These are phyloP conservation scores for Ceratobasidium sp. DNA, from an alignment of 1,284 basidiomycete species.

Conservation along the genomic window DNA sequence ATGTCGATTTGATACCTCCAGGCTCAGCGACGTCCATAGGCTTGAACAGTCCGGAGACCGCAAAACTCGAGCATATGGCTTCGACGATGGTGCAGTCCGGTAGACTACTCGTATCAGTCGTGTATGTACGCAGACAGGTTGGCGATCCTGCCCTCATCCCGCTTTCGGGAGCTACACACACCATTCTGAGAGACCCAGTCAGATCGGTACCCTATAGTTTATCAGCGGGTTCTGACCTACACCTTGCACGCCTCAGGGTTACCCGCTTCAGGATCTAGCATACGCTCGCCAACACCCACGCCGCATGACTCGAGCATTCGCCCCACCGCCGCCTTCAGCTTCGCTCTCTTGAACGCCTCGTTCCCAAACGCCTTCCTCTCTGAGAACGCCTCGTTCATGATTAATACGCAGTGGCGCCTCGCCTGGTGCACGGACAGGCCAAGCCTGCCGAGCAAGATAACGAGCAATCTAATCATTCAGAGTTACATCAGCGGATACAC, in stretches of 20 bases:
- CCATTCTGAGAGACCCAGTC: not conserved
- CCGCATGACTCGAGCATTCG: not conserved
- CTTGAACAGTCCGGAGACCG: conserved; percentile 22
- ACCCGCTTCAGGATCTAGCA: not conserved
- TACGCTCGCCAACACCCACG: not conserved
- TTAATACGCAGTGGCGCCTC: not conserved
- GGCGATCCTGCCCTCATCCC: not conserved
- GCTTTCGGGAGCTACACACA: not conserved
- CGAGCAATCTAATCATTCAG: not conserved
- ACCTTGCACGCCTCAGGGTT: not conserved
- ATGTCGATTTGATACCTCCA: not conserved
- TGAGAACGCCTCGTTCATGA: conserved; percentile 7
- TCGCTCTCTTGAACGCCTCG: not conserved
- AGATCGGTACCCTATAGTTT: not conserved
- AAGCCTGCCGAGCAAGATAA: not conserved
- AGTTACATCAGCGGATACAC: not conserved
- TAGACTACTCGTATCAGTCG: not conserved
- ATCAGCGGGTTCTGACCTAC: not conserved
- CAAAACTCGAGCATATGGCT: conserved; percentile 8
- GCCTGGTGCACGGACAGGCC: not conserved
- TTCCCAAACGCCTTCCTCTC: not conserved
- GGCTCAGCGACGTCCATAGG: not conserved
- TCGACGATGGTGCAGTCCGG: conserved; percentile 19
- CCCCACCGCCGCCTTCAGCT: not conserved
- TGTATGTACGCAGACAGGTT: not conserved